Percentiles rank a stretch among this genome's conserved stretches.
phyloP scores from a whole-genome alignment of 2,329 filamentous ascomycete species.

The Penicillium sp. region DNA sequence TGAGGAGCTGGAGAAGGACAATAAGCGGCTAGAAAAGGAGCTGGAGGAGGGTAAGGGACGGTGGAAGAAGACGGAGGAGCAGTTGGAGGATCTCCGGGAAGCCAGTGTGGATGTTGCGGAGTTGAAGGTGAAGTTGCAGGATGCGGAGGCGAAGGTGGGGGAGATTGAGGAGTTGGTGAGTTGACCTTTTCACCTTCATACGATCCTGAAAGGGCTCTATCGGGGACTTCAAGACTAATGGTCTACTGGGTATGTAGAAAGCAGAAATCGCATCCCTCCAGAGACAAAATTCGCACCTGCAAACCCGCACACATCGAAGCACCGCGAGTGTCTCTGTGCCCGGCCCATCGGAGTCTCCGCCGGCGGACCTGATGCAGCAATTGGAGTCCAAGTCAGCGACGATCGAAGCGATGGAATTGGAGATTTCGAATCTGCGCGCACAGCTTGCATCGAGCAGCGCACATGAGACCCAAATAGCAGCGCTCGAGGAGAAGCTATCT shows the following conservation, averaged over 20 bases:
- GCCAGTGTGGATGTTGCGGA: slow-evolving; percentile 55
- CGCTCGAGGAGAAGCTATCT: slow-evolving; percentile 51
- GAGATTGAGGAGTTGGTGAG: slow-evolving; percentile 64
- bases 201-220: no score
- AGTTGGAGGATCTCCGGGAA: slow-evolving; percentile 74
- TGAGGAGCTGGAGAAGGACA: slow-evolving; percentile 84
- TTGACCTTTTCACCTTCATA: no score
- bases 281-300: slow-evolving; percentile 39
- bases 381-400: slow-evolving; percentile 43
- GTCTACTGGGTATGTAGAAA: no score
- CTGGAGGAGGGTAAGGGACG: slow-evolving; percentile 62
- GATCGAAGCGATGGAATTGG: slow-evolving; percentile 45
- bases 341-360: slow-evolving; percentile 31
- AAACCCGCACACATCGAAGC: slow-evolving; percentile 35
- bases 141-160: slow-evolving; percentile 46
- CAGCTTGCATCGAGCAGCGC: slow-evolving; percentile 34
- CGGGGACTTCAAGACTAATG: no score
- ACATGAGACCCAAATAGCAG: slow-evolving; percentile 44
- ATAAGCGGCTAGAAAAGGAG: slow-evolving; percentile 65
- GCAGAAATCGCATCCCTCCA: slow-evolving; percentile 58
- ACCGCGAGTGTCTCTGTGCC: no score
- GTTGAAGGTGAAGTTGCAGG: slow-evolving; percentile 39
- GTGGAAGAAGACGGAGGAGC: slow-evolving; percentile 75
- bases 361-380: slow-evolving; percentile 34
- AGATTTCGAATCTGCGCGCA: slow-evolving; percentile 42